Percentiles rank a stretch among this genome's conserved stretches.
phyloP scores from a whole-genome alignment of 768 basidiomycete species.

The Tulasnella sp. region DNA sequence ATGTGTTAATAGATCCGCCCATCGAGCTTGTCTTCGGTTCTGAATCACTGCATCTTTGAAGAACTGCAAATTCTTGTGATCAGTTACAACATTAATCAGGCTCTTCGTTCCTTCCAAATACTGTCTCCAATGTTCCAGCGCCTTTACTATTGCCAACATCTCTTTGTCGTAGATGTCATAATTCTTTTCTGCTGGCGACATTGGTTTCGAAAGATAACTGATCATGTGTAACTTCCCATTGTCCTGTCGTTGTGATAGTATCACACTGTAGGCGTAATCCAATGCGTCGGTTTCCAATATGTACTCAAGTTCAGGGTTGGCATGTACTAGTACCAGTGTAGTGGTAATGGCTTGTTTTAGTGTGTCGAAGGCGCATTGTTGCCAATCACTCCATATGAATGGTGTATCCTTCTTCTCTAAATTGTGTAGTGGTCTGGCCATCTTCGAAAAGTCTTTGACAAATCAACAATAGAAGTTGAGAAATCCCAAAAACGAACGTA shows the following conservation, averaged over 20 bases:
- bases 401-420: neutral
- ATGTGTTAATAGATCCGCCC: neutral
- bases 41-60: neutral
- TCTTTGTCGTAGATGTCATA: neutral
- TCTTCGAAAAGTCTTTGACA: conserved; percentile 19
- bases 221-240: neutral
- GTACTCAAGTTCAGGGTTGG: neutral
- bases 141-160: neutral
- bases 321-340: conserved; percentile 3
- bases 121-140: neutral
- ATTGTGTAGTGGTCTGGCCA: conserved; percentile 16
- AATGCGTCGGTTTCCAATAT: neutral
- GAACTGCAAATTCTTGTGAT: neutral
- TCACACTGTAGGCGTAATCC: neutral
- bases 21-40: neutral
- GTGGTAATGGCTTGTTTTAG: conserved; percentile 16
- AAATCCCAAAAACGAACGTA: conserved; percentile 21
- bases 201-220: neutral
- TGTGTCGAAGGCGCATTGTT: neutral
- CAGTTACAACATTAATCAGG: neutral
- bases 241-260: neutral
- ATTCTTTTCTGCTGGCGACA: neutral
- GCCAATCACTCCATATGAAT: neutral
- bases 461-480: conserved; percentile 23
- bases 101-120: neutral